Conservation (phyloP, 2,329 filamentous ascomycete species). For the Exophiala spinifera region DNA sequence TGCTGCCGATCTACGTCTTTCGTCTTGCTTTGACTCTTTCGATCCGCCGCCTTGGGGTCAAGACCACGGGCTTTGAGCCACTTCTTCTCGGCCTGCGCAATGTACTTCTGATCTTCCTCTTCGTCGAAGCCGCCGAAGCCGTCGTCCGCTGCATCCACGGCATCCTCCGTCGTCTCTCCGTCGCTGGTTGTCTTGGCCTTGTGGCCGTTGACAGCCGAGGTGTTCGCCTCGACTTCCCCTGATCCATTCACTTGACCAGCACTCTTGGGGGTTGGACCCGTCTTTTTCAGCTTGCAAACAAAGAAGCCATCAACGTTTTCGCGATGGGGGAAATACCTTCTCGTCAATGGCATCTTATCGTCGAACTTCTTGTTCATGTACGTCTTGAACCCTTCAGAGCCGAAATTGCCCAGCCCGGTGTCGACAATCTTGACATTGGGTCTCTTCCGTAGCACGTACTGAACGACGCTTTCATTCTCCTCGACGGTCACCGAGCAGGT, state of each 20-base stretch:
- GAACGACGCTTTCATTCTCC: constrained; percentile 89
- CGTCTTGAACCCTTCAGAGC: constrained; percentile 85
- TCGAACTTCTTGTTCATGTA: constrained; percentile 93
- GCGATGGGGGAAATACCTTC: constrained; percentile 83
- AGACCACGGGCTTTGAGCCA: constrained; percentile 71
- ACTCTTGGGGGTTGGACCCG: constrained; percentile 63
- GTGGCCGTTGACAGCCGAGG: constrained; percentile 7
- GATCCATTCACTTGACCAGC: constrained; percentile 25
- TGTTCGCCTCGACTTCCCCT: constrained; percentile 30
- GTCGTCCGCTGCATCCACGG: constrained; percentile 45
- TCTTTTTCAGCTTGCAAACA: constrained; percentile 96
- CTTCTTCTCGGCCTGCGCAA: constrained; percentile 70
- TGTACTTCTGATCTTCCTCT: constrained; percentile 67
- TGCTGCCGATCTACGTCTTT: background rate
- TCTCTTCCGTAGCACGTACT: constrained; percentile 86
- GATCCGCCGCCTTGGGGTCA: constrained; percentile 60
- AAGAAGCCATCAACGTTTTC: constrained; percentile 99
- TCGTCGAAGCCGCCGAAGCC: constrained; percentile 73
- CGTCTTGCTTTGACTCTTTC: constrained; percentile 5
- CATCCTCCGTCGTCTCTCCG: constrained; percentile 32
- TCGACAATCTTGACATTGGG: constrained; percentile 93
- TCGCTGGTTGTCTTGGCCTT: constrained; percentile 31
- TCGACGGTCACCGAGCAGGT: constrained; percentile 94
- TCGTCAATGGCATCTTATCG: constrained; percentile 74
- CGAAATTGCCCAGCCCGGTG: constrained; percentile 78